These are phyloP conservation scores for Dothistroma pini DNA, from an alignment of 2,329 filamentous ascomycete genomes.

Conservation along the genomic window DNA sequence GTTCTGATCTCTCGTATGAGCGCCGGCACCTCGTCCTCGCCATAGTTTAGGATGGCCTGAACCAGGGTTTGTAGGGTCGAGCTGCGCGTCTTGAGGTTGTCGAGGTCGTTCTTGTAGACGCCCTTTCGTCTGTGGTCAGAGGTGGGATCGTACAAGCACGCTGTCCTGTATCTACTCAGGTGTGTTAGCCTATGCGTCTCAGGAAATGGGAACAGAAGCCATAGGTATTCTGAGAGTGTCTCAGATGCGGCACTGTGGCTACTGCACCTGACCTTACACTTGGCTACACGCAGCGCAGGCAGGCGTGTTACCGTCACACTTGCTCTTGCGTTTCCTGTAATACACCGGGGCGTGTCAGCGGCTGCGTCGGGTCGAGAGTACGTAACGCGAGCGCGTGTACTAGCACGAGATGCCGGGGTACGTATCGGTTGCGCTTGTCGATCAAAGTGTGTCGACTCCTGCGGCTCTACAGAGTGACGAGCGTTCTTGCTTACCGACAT, in stretches of 20 bases:
- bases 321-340: constrained; percentile 35
- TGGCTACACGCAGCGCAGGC: background rate
- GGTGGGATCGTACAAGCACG: constrained; percentile 92
- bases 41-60: constrained; percentile 85
- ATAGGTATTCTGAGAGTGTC: too few species aligned
- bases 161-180: constrained; percentile 80
- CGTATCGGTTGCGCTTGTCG: background rate
- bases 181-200: background rate
- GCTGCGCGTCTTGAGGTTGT: constrained; percentile 79
- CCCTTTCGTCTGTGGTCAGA: constrained; percentile 95
- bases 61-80: constrained; percentile 89
- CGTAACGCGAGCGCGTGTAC: background rate
- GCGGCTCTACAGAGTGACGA: background rate
- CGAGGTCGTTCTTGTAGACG: constrained; percentile 91
- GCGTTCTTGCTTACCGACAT: constrained; percentile 25
- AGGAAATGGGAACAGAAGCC: too few species aligned
- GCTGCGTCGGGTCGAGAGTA: background rate
- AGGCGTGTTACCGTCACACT: constrained; percentile 84
- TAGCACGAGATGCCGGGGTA: background rate
- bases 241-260: too few species aligned
- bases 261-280: background rate
- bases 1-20: constrained; percentile 85
- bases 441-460: background rate
- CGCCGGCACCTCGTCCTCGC: constrained; percentile 77
- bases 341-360: constrained; percentile 11